Conservation (phyloP, 768 basidiomycete genomes). For the Boletus reticuloceps region DNA sequence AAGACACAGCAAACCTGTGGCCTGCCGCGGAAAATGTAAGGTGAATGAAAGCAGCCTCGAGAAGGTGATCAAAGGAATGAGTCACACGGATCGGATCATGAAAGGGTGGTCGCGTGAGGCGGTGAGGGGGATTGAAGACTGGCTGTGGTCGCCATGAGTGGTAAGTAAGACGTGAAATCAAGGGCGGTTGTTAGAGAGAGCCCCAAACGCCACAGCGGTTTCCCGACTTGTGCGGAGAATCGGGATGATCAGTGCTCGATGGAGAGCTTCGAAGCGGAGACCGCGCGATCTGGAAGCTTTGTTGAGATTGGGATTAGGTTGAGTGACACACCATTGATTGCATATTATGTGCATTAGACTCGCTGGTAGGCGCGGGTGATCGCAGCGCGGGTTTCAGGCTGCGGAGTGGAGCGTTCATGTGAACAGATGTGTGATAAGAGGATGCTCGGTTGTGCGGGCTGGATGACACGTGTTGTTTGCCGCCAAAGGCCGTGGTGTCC, state of each 20-base stretch:
- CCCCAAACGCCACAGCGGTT: not conserved
- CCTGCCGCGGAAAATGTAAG: conserved; percentile 3
- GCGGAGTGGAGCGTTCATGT: conserved; percentile 17
- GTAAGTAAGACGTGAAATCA: not conserved
- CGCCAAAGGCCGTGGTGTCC: conserved; percentile 19
- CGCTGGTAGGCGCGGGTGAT: conserved; percentile 8
- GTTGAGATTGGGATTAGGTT: conserved; percentile 25
- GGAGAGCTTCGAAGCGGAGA: conserved; percentile 14
- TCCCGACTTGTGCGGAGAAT: conserved; percentile 19
- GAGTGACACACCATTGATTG: conserved; percentile 15
- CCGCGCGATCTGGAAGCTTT: conserved; percentile 20
- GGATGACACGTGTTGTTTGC: conserved; percentile 21
- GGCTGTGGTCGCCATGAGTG: not conserved
- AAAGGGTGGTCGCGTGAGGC: not conserved
- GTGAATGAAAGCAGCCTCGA: conserved; percentile 5
- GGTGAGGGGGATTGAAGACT: not conserved
- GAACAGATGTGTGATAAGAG: conserved; percentile 19
- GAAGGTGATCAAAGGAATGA: conserved; percentile 7
- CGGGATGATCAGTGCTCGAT: conserved; percentile 15
- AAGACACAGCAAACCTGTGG: conserved; percentile 2
- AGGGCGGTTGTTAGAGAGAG: not conserved
- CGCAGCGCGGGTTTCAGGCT: not conserved
- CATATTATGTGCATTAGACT: conserved; percentile 4
- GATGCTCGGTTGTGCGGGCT: conserved; percentile 1
- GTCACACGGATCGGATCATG: conserved; percentile 20